phyloP scores from a whole-genome alignment of 2,329 filamentous ascomycete species.

The Phialemoniopsis sp. region DNA sequence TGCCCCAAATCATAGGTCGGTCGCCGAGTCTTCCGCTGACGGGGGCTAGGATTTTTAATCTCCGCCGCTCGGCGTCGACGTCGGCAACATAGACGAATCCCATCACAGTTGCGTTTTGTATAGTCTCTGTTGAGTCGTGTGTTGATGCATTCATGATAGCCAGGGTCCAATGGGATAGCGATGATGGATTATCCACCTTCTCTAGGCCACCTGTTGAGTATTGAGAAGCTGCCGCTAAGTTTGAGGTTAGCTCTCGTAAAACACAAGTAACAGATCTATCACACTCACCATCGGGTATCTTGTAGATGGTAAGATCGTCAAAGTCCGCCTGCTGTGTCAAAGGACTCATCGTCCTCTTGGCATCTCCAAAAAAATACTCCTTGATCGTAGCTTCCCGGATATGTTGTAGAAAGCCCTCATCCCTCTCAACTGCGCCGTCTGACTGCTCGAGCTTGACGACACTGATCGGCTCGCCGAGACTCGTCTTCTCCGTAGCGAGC shows the following conservation, averaged over 20 bases:
- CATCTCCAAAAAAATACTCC: conserved; percentile 91
- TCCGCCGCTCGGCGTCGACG: conserved; percentile 79
- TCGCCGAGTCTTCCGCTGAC: conserved; percentile 77
- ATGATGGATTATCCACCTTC: conserved; percentile 58
- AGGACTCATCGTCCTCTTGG: conserved; percentile 73
- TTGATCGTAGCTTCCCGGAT: conserved; percentile 73
- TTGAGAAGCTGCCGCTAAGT: conserved; percentile 1
- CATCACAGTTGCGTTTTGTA: conserved; percentile 79
- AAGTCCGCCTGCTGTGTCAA: conserved; percentile 84
- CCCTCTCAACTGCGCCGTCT: conserved; percentile 76
- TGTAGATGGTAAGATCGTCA: conserved; percentile 69
- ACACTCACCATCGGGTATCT: conserved; percentile 54
- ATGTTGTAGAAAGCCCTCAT: conserved; percentile 69
- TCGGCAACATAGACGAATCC: conserved; percentile 92
- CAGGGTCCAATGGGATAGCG: conserved; percentile 76
- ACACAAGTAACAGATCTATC: too few relatives aligned
- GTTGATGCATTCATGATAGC: conserved; percentile 77
- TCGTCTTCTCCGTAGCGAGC: conserved; percentile 54
- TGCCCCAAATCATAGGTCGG: conserved; percentile 77
- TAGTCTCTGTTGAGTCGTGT: conserved; percentile 62
- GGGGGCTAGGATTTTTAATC: conserved; percentile 77
- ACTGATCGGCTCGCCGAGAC: conserved; percentile 62
- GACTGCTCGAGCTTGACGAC: conserved; percentile 81
- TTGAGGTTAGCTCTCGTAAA: too few relatives aligned
- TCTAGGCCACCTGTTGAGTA: conserved; percentile 46